phyloP scores from a whole-genome alignment of 225 moss, liverwort and hornwort genomes.

The Sphagnum tenellum region DNA sequence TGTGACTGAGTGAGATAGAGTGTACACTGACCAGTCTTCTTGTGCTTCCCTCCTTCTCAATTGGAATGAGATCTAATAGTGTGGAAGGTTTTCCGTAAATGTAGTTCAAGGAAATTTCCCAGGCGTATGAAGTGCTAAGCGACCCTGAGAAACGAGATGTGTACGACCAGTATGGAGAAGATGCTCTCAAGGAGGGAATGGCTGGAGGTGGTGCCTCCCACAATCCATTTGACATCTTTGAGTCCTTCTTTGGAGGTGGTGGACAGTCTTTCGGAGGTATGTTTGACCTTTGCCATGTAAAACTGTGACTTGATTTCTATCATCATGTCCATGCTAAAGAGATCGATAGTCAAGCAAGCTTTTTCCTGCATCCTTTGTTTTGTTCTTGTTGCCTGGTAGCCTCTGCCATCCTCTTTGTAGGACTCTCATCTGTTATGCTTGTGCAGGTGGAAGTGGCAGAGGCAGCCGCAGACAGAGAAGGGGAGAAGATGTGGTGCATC shows the following conservation, averaged over 20 bases:
- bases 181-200: constrained; percentile 85
- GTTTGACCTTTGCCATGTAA: not conserved
- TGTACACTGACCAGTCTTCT: not conserved
- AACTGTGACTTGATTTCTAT: not conserved
- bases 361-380: not conserved
- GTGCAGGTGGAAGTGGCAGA: constrained; percentile 45
- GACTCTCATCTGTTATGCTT: not conserved
- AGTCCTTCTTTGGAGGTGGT: constrained; percentile 74
- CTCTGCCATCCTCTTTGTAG: not conserved
- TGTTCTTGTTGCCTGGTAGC: constrained; percentile 1
- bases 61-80: too few relatives aligned
- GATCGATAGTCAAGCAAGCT: not conserved
- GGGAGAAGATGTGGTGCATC: constrained; percentile 88
- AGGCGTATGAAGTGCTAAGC: constrained; percentile 68
- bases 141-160: constrained; percentile 62
- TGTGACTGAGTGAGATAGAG: not conserved
- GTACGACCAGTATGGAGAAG: constrained; percentile 80
- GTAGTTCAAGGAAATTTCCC: constrained; percentile 79
- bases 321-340: too few relatives aligned
- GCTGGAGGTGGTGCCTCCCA: constrained; percentile 79
- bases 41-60: not conserved
- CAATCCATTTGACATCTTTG: constrained; percentile 85
- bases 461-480: constrained; percentile 70
- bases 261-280: constrained; percentile 63
- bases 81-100: not conserved